phyloP scores from a whole-genome alignment of 495 filamentous ascomycete species.

The Friedmanniomyces endolithicus region DNA sequence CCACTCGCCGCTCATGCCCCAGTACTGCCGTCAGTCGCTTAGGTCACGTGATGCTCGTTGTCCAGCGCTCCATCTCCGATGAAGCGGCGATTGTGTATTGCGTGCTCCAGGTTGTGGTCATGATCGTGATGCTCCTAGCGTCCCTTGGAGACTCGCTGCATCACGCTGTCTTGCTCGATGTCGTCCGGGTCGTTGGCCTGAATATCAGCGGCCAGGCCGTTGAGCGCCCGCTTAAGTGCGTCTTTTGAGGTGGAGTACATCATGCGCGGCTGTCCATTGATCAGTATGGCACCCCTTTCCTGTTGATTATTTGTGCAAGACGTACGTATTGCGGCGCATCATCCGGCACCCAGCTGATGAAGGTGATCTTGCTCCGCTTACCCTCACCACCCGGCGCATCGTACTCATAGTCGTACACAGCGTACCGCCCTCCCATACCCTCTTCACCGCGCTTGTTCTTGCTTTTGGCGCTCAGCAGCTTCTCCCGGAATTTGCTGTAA shows the following conservation, averaged over 20 bases:
- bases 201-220: conserved; percentile 64
- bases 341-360: conserved; percentile 87
- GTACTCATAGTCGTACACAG: conserved; percentile 87
- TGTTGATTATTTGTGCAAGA: conserved; percentile 11
- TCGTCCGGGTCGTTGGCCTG: conserved; percentile 90
- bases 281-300: conserved; percentile 10
- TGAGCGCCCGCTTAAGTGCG: conserved; percentile 74
- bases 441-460: conserved; percentile 53
- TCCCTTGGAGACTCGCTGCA: conserved; percentile 71
- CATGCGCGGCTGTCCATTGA: conserved; percentile 62
- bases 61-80: background rate
- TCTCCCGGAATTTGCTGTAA: conserved; percentile 54
- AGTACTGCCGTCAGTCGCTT: no score
- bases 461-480: conserved; percentile 54
- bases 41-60: background rate
- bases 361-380: conserved; percentile 85
- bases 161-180: conserved; percentile 69
- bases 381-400: conserved; percentile 68
- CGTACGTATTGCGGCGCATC: conserved; percentile 70
- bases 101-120: background rate
- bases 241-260: conserved; percentile 95
- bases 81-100: background rate
- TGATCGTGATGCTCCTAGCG: conserved; percentile 24
- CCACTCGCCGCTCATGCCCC: no score
- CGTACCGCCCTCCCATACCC: conserved; percentile 61